These are phyloP conservation scores for Lippia alba DNA, from an alignment of 305 asterid species.

Conservation along the genomic window DNA sequence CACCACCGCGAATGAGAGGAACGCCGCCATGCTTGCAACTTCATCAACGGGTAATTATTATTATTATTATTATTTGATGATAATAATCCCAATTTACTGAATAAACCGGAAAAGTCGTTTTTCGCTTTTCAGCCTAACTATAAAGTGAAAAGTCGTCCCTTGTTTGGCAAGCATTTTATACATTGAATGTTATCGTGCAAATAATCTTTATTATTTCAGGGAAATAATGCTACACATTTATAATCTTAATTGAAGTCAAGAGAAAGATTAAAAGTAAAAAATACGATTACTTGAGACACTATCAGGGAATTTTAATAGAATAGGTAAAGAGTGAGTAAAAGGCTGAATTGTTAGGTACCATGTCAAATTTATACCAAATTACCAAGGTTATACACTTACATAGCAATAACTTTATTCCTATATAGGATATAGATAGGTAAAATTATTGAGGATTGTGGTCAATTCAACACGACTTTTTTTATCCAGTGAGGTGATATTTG, in stretches of 20 bases:
- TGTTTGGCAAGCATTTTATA: not conserved
- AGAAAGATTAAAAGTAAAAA: not conserved
- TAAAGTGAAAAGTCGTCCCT: not conserved
- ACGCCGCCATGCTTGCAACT: conserved; percentile 31
- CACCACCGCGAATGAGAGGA: not conserved
- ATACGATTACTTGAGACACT: too few species aligned
- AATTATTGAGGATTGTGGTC: too few species aligned
- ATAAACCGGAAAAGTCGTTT: not conserved
- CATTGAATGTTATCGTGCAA: not conserved
- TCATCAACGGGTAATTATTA: conserved; percentile 51
- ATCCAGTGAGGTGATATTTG: too few species aligned
- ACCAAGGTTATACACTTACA: too few species aligned
- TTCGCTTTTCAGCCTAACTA: not conserved
- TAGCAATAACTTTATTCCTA: too few species aligned
- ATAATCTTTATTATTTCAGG: not conserved
- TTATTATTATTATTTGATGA: too few species aligned
- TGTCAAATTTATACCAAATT: too few species aligned
- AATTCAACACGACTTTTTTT: too few species aligned
- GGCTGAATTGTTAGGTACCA: too few species aligned
- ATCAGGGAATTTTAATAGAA: too few species aligned
- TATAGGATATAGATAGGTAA: too few species aligned
- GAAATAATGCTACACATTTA: not conserved
- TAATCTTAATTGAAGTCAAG: not conserved
- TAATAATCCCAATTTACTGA: not conserved
- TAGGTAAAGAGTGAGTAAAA: too few species aligned